These are phyloP conservation scores for Aspergillus fischeri DNA, from an alignment of 2,329 filamentous ascomycete genomes.

Conservation along the genomic window DNA sequence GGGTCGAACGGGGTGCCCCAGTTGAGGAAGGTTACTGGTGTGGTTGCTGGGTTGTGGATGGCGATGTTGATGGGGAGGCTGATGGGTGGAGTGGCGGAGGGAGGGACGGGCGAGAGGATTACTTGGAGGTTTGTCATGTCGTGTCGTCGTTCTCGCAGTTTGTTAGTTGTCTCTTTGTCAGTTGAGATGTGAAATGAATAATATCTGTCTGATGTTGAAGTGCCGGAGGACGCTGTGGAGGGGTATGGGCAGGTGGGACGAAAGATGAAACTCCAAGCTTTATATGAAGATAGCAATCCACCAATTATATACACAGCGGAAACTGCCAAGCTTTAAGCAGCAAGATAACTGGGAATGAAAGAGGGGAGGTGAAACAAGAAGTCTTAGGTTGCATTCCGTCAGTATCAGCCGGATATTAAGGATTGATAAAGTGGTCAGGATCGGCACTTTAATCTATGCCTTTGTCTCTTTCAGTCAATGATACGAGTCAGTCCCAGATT, in stretches of 20 bases:
- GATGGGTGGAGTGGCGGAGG: conserved; percentile 8
- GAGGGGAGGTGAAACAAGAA: background rate
- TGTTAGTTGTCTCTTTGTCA: no score
- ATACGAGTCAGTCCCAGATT: no score
- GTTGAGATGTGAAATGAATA: no score
- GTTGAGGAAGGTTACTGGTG: conserved; percentile 30
- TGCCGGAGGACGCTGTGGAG: no score
- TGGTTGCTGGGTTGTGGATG: conserved; percentile 24
- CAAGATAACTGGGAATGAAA: conserved; percentile 10
- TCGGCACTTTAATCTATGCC: background rate
- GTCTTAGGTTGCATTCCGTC: conserved; percentile 9
- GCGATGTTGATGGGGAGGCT: conserved; percentile 23
- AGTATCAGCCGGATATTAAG: background rate
- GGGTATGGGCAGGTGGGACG: no score
- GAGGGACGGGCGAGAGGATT: conserved; percentile 11
- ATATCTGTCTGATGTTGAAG: no score
- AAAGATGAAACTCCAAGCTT: no score
- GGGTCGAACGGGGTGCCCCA: conserved; percentile 38
- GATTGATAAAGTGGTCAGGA: background rate
- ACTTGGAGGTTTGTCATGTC: conserved; percentile 12
- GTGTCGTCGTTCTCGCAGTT: no score
- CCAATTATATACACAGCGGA: no score
- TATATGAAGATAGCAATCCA: no score
- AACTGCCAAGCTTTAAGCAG: background rate
- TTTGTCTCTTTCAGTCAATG: no score